phyloP scores from a whole-genome alignment of 116 monocot species.

The Posidonia oceanica region DNA sequence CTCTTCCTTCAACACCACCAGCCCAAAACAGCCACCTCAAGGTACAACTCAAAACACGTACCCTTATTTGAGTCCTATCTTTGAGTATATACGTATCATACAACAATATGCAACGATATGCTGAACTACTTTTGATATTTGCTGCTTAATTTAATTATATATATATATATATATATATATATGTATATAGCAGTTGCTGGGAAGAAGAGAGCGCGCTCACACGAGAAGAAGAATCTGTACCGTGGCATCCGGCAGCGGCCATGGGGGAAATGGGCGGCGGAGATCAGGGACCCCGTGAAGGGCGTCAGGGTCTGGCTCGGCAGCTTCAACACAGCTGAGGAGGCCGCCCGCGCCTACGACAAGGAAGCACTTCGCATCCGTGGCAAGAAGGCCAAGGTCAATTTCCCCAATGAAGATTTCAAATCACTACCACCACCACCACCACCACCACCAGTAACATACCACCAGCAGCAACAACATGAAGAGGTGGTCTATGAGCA shows the following conservation, averaged over 20 bases:
- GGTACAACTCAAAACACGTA: background rate
- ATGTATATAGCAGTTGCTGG: background rate
- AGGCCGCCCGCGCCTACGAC: conserved; percentile 77
- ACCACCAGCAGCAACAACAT: background rate
- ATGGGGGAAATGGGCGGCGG: conserved; percentile 93
- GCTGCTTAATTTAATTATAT: too few relatives aligned
- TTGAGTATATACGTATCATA: background rate
- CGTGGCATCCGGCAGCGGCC: conserved; percentile 69
- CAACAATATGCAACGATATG: too few relatives aligned
- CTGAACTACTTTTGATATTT: too few relatives aligned
- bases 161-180: too few relatives aligned
- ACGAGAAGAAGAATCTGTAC: conserved; percentile 52
- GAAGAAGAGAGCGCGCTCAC: conserved; percentile 15
- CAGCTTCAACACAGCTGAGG: conserved; percentile 62
- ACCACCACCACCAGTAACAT: background rate
- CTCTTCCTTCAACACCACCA: background rate
- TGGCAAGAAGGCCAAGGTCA: conserved; percentile 80
- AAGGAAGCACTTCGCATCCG: conserved; percentile 61
- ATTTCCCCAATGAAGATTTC: conserved; percentile 72
- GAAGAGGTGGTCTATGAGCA: background rate
- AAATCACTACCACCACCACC: background rate
- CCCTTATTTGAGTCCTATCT: background rate
- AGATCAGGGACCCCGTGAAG: conserved; percentile 70
- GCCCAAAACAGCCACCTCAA: background rate
- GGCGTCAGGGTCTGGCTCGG: conserved; percentile 85